Evolutionary conservation across 805 yeast species (phyloP).

Genomic region (Zygoascus tannicola): DNA sequence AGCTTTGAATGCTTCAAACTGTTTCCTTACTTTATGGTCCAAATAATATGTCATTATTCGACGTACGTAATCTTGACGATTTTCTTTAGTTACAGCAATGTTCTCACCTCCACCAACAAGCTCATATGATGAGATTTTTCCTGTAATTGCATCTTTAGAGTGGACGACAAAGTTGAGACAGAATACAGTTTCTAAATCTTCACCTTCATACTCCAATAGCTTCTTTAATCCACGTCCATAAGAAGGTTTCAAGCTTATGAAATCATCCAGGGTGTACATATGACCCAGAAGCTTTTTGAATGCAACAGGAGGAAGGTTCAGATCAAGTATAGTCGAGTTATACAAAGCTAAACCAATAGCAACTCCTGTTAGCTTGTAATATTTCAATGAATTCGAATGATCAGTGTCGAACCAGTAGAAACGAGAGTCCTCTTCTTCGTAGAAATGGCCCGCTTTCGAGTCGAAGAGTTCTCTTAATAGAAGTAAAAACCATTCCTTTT

Average conservation of each 20-base stretch:
- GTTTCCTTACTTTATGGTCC: slow-evolving; percentile 42
- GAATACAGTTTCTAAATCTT: slow-evolving; percentile 38
- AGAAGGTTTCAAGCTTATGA: slow-evolving; percentile 57
- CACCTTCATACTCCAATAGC: slow-evolving; percentile 35
- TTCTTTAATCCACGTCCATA: slow-evolving; percentile 44
- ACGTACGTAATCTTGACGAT: slow-evolving; percentile 52
- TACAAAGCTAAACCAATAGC: slow-evolving; percentile 84
- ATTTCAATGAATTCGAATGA: slow-evolving; percentile 17
- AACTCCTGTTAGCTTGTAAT: slow-evolving; percentile 70
- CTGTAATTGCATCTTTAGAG: slow-evolving; percentile 38
- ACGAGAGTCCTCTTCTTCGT: slow-evolving; percentile 57
- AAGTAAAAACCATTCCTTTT: slow-evolving; percentile 86
- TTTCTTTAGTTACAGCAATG: slow-evolving; percentile 46
- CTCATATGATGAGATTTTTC: slow-evolving; percentile 36
- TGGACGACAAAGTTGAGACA: slow-evolving; percentile 59
- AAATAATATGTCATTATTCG: slow-evolving; percentile 54
- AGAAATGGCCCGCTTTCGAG: slow-evolving; percentile 59
- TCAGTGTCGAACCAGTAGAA: slow-evolving; percentile 57
- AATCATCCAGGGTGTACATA: slow-evolving; percentile 54
- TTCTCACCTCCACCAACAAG: slow-evolving; percentile 51
- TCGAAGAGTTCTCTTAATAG: slow-evolving; percentile 61
- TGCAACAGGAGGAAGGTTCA: slow-evolving; percentile 64
- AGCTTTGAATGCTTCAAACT: slow-evolving; percentile 47
- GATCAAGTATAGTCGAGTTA: slow-evolving; percentile 78
- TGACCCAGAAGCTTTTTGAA: slow-evolving; percentile 63